Conservation (phyloP, 129 eudicot species). For the Escallonia rubra region DNA sequence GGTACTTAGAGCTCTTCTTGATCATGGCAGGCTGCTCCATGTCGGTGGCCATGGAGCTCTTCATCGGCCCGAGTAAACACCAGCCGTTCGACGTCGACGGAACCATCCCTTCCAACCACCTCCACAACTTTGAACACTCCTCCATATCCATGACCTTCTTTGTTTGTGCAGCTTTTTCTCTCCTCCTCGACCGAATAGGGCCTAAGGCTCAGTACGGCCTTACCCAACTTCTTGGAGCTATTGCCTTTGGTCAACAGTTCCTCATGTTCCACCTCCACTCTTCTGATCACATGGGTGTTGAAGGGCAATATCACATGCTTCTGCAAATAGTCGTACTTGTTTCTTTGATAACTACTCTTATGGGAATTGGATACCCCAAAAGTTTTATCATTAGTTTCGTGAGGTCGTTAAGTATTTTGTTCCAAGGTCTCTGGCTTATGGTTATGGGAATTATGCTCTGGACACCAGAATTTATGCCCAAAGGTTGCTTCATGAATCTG, state of each 20-base stretch:
- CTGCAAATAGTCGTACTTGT: constrained; percentile 55
- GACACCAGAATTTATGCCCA: constrained; percentile 64
- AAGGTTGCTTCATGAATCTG: constrained; percentile 73
- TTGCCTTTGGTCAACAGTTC: constrained; percentile 79
- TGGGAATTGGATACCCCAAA: constrained; percentile 40
- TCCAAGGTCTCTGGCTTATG: constrained; percentile 90
- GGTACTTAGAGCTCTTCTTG: constrained; percentile 61
- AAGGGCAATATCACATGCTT: constrained; percentile 91
- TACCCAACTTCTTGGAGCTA: constrained; percentile 49
- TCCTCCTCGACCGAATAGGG: constrained; percentile 49
- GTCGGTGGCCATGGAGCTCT: constrained; percentile 81
- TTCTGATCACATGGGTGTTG: constrained; percentile 92
- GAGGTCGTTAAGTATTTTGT: constrained; percentile 63
- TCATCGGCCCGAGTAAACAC: constrained; percentile 81
- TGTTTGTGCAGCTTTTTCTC: constrained; percentile 49
- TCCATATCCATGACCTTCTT: constrained; percentile 59
- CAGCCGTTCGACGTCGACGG: constrained; percentile 75
- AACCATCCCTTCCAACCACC: constrained; percentile 81
- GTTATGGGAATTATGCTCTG: constrained; percentile 85
- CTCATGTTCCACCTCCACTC: constrained; percentile 93
- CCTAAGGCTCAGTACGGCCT: constrained; percentile 43
- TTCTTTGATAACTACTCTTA: constrained; percentile 50
- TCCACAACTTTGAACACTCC: constrained; percentile 89
- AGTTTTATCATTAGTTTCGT: constrained; percentile 53
- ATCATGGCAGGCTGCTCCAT: constrained; percentile 47